phyloP scores from a whole-genome alignment of 2,329 filamentous ascomycete species.

The Davidsoniella virescens region DNA sequence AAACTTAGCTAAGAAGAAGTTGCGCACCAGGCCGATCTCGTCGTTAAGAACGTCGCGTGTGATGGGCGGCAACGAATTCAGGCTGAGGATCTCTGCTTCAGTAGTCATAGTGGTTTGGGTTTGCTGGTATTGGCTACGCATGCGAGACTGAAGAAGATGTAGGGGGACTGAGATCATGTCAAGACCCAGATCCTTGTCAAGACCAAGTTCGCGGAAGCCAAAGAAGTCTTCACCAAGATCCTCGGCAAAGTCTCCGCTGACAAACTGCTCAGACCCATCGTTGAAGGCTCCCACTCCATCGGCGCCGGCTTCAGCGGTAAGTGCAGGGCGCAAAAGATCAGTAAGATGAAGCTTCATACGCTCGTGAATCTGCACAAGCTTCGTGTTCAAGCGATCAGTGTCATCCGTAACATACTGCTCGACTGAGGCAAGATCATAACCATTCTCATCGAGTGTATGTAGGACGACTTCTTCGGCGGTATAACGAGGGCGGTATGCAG shows the following conservation, averaged over 20 bases:
- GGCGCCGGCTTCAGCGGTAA: slow-evolving; percentile 54
- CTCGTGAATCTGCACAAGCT: slow-evolving; percentile 74
- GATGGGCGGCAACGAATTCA: slow-evolving; percentile 58
- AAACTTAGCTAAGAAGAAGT: slow-evolving; percentile 82
- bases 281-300: slow-evolving; percentile 88
- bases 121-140: slow-evolving; percentile 70
- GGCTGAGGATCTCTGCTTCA: slow-evolving; percentile 47
- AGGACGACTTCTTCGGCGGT: slow-evolving; percentile 73
- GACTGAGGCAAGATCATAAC: slow-evolving; percentile 62
- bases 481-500: slow-evolving; percentile 44
- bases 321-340: slow-evolving; percentile 81
- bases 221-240: slow-evolving; percentile 99
- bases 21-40: slow-evolving; percentile 75
- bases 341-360: slow-evolving; percentile 85
- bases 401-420: slow-evolving; percentile 87
- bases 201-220: slow-evolving; percentile 85
- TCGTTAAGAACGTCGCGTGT: slow-evolving; percentile 60
- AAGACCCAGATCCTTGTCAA: slow-evolving; percentile 80
- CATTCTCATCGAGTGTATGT: slow-evolving; percentile 72
- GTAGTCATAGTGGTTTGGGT: slow-evolving; percentile 49
- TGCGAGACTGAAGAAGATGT: slow-evolving; percentile 81
- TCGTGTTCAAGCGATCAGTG: slow-evolving; percentile 67
- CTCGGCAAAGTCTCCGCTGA: slow-evolving; percentile 91
- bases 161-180: slow-evolving; percentile 81
- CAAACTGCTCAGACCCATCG: slow-evolving; percentile 92